Conservation (phyloP, 352 stramenopile genomes). For the Phytophthora macrochlamydospora region DNA sequence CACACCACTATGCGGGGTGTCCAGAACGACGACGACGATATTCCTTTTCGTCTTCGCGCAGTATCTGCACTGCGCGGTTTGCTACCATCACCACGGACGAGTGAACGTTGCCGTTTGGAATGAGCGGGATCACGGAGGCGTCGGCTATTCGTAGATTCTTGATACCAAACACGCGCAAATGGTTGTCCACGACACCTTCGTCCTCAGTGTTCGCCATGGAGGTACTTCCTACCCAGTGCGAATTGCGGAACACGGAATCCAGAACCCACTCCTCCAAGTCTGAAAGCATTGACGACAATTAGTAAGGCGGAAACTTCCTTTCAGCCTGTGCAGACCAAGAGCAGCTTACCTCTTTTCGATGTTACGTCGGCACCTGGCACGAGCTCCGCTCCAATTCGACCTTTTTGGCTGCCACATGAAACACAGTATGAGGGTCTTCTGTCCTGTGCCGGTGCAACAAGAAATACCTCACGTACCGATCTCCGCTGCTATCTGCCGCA, state of each 20-base stretch:
- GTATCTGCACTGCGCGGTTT: conserved; percentile 51
- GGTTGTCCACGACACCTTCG: conserved; percentile 60
- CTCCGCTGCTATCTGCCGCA: conserved; percentile 59
- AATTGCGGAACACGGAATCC: conserved; percentile 76
- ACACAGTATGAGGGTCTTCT: too few relatives aligned
- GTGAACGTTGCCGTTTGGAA: conserved; percentile 80
- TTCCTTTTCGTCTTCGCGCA: conserved; percentile 37
- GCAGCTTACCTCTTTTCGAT: conserved; percentile 36
- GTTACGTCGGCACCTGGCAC: conserved; percentile 38
- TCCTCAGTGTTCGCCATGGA: conserved; percentile 59
- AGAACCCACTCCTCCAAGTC: conserved; percentile 73
- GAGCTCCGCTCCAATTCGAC: conserved; percentile 45
- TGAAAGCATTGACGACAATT: conserved; percentile 12
- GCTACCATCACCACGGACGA: conserved; percentile 76
- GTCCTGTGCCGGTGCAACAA: too few relatives aligned
- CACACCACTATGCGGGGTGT: conserved; percentile 2
- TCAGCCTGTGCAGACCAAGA: conserved; percentile 15
- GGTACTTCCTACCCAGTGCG: conserved; percentile 85
- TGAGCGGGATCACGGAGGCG: conserved; percentile 68
- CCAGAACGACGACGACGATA: conserved; percentile 11
- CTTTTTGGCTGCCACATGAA: conserved; percentile 37
- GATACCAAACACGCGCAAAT: conserved; percentile 66
- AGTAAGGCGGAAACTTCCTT: conserved; percentile 3
- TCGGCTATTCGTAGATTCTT: conserved; percentile 66
- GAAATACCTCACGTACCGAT: conserved; percentile 36